Evolutionary conservation across 768 basidiomycete species (phyloP), one percentile per base, ranked within the genome.

Genomic region (Dacryopinax primogenitus): DNA sequence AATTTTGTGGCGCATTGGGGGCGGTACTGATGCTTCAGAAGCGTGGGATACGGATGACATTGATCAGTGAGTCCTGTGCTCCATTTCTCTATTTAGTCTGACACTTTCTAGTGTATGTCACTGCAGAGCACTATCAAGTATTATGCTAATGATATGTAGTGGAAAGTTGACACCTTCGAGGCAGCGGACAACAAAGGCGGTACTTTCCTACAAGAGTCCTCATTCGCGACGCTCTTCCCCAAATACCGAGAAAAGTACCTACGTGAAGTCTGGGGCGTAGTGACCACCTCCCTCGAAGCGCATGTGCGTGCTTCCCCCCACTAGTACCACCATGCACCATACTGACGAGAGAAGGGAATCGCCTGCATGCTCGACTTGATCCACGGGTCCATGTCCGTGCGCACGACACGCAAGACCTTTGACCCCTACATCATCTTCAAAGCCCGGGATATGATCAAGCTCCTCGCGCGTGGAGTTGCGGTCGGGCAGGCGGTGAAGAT

Each of bases 21-120:
- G 15, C 64, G 9, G 61, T 32, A 73, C 68, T 62, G 65, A 33
- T 66, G 63, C 71, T 63, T 69, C 33, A 63, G 11, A 64, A 97
- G 95, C 94, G 72, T 98, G 95, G 95, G 95, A 98, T 73, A 97
- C 94, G 45, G 94, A 97, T 74, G 95, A 96, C 71, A 92, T 97
- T 76, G 90, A 97, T 81, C 94, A 96, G 92, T 95, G 74, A 85
- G 92, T 74, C 7, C 18, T 36, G 33, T 30, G 36, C 64, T 32
- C 26, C 61, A 16, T 13, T 41, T 33, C 26, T 13, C n/a, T n/a
- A 23, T 26, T 33, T 2, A 23, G 37, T 39, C 63, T 61, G 62
- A 65, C 28, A 28, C 39, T 62, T 13, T 45, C 33, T 63, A 62
- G 76, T 76, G 70, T 70, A 75, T 67, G n/a, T 45, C 32, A 16